Percentiles rank a stretch among this genome's conserved stretches.
Evolutionary conservation across 2,329 filamentous ascomycete species (phyloP).

Genomic region (Colletotrichum spinosum): DNA sequence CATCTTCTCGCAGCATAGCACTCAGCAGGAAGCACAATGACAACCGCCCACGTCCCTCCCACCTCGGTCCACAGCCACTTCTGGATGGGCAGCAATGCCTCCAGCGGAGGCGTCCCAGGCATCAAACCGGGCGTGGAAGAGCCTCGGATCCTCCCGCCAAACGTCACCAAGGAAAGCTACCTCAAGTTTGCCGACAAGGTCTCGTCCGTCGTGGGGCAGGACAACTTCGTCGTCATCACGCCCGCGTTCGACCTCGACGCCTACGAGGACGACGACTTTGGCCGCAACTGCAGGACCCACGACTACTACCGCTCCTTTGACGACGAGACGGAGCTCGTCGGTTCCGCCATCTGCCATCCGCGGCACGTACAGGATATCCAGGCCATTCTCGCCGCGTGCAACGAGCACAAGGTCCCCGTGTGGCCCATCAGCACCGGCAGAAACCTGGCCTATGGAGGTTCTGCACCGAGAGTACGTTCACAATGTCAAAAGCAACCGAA

Average conservation of each 20-base stretch:
- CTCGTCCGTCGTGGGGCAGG: background rate
- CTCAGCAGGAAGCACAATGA: background rate
- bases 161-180: slow-evolving; percentile 3
- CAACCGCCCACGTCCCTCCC: slow-evolving; percentile 9
- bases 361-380: slow-evolving; percentile 50
- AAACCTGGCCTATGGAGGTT: slow-evolving; percentile 66
- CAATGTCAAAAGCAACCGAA: background rate
- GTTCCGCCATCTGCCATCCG: slow-evolving; percentile 23
- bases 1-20: background rate
- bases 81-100: slow-evolving; percentile 12
- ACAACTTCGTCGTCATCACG: slow-evolving; percentile 22
- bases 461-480: slow-evolving; percentile 55
- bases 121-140: slow-evolving; percentile 3
- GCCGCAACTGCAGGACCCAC: slow-evolving; percentile 27
- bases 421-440: slow-evolving; percentile 63
- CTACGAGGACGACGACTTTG: slow-evolving; percentile 29
- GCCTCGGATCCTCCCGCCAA: slow-evolving; percentile 6
- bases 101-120: background rate
- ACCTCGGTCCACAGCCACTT: slow-evolving; percentile 7
- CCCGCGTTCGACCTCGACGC: slow-evolving; percentile 6
- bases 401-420: slow-evolving; percentile 57
- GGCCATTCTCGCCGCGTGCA: slow-evolving; percentile 52
- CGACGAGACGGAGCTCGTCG: slow-evolving; percentile 23
- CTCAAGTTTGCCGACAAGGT: slow-evolving; percentile 1
- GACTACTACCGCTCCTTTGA: slow-evolving; percentile 33